Evolutionary conservation across 116 monocot genomes (phyloP).

Genomic region (Dioscorea cayenensis): DNA sequence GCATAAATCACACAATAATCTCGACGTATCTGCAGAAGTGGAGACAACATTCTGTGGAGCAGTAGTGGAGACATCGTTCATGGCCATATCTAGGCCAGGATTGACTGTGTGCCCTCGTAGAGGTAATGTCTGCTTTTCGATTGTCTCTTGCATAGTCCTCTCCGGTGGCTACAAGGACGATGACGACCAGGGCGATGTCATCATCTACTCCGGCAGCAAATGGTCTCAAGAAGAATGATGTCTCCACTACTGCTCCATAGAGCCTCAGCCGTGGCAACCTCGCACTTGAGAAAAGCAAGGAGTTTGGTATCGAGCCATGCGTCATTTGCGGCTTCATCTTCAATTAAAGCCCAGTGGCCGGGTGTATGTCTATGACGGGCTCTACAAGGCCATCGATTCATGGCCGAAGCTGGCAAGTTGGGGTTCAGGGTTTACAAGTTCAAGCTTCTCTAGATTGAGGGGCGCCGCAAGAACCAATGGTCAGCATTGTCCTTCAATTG

Average conservation of each 20-base stretch:
- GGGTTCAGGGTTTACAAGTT: conserved; percentile 39
- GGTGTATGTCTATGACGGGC: conserved; percentile 54
- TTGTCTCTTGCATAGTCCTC: conserved; percentile 42
- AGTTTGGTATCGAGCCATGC: conserved; percentile 36
- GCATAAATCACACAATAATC: background rate
- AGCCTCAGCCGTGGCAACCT: conserved; percentile 38
- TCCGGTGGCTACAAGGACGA: conserved; percentile 50
- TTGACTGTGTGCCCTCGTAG: conserved; percentile 24
- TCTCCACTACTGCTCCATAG: conserved; percentile 17
- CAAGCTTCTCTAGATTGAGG: conserved; percentile 34
- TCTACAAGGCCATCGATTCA: conserved; percentile 35
- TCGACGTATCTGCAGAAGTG: background rate
- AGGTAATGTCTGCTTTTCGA: conserved; percentile 16
- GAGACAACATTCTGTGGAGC: conserved; percentile 37
- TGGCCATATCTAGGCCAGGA: conserved; percentile 45
- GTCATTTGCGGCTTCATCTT: conserved; percentile 31
- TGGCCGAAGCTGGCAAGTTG: conserved; percentile 29
- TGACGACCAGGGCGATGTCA: conserved; percentile 29
- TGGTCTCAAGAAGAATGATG: conserved; percentile 21
- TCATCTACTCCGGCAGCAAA: conserved; percentile 50
- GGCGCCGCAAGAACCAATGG: conserved; percentile 46
- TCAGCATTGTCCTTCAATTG: conserved; percentile 11
- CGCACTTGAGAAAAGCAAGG: conserved; percentile 34
- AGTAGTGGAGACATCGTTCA: conserved; percentile 48
- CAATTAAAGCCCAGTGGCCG: conserved; percentile 16